Evolutionary conservation across 306 rosid species (phyloP).

Genomic region (Castanospermum australe): DNA sequence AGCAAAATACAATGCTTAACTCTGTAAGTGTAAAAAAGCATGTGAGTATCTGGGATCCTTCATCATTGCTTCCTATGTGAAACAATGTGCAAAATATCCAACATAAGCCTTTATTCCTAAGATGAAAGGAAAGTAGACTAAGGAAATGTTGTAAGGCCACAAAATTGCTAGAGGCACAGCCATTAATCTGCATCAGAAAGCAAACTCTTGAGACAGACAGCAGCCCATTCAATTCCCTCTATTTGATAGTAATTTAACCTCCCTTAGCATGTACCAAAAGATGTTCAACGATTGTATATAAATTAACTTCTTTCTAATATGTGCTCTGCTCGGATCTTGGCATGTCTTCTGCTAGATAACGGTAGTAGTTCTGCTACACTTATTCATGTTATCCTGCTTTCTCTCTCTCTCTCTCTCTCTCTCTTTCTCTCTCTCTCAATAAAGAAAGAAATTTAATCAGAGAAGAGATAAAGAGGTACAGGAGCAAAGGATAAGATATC

Average conservation of each 20-base stretch:
- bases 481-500: not conserved
- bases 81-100: not conserved
- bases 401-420: not conserved
- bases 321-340: too few species aligned
- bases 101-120: not conserved
- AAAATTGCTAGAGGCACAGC: not conserved
- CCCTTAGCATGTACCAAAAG: not conserved
- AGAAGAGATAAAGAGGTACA: not conserved
- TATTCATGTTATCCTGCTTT: too few species aligned
- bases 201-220: not conserved
- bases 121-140: not conserved
- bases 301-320: not conserved
- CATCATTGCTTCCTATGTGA: not conserved
- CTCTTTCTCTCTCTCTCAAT: too few species aligned
- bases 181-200: not conserved
- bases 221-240: not conserved
- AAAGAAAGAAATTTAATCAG: not conserved
- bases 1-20: not conserved
- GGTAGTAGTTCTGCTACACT: too few species aligned
- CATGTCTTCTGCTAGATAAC: too few species aligned
- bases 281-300: not conserved
- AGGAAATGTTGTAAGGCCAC: not conserved
- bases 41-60: not conserved
- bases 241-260: not conserved
- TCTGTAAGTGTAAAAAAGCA: not conserved